Evolutionary conservation across 2,329 filamentous ascomycete genomes (phyloP).

Genomic region (Dothistroma septosporum): DNA sequence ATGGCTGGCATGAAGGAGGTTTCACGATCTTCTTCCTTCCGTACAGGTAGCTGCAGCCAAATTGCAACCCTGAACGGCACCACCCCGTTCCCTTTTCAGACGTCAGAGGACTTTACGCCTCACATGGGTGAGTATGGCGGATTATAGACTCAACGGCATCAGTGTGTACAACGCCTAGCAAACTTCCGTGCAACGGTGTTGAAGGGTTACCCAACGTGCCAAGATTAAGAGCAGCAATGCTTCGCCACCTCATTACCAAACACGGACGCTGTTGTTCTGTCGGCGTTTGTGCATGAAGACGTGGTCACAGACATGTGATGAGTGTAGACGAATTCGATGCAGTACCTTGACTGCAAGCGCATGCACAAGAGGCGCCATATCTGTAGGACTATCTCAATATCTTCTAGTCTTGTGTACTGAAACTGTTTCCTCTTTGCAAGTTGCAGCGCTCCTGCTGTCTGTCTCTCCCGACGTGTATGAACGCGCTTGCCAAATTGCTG

Average conservation of each 20-base stretch:
- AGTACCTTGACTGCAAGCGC: background rate
- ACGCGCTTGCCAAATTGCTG: background rate
- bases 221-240: conserved; percentile 45
- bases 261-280: conserved; percentile 51
- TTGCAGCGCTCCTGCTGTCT: background rate
- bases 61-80: conserved; percentile 23
- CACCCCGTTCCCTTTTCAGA: background rate
- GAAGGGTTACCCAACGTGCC: conserved; percentile 64
- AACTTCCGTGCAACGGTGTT: conserved; percentile 56
- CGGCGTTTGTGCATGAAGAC: conserved; percentile 62
- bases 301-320: conserved; percentile 47
- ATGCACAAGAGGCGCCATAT: background rate
- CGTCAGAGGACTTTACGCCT: background rate
- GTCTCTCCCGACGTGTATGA: background rate
- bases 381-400: background rate
- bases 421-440: background rate
- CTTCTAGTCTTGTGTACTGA: background rate
- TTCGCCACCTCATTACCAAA: conserved; percentile 60
- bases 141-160: conserved; percentile 47
- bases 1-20: conserved; percentile 16
- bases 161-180: conserved; percentile 67
- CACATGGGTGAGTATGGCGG: background rate
- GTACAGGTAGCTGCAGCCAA: conserved; percentile 19
- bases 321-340: background rate
- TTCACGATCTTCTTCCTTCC: conserved; percentile 10